A percentile compares a stretch with the other conserved stretches of the same genome.
Evolutionary conservation across 2,329 filamentous ascomycete species (phyloP).

Genomic region (Ascocoryne sarcoides): DNA sequence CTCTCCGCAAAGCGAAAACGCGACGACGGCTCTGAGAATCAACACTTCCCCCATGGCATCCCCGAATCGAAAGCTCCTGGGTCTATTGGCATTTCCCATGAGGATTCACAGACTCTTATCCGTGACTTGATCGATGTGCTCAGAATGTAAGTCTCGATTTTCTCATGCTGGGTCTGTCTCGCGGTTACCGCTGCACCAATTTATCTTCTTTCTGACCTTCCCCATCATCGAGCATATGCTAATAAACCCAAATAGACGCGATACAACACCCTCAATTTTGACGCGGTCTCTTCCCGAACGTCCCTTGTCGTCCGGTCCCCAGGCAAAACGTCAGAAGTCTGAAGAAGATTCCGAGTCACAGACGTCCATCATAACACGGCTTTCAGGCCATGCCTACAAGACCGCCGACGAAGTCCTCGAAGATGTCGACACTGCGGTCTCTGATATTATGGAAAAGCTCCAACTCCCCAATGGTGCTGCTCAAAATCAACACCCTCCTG

Average conservation of each 20-base stretch:
- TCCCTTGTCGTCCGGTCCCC: slow-evolving; percentile 40
- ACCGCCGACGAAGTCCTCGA: slow-evolving; percentile 57
- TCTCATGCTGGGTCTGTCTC: slow-evolving; percentile 4
- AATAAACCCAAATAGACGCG: slow-evolving; percentile 38
- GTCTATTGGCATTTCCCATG: slow-evolving; percentile 14
- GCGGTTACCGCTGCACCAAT: no score
- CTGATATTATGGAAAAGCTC: slow-evolving; percentile 41
- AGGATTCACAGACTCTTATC: slow-evolving; percentile 31
- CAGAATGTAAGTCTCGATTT: slow-evolving; percentile 31
- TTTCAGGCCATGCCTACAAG: slow-evolving; percentile 41
- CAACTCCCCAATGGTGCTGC: slow-evolving; percentile 29
- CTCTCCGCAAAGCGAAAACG: slow-evolving; percentile 49
- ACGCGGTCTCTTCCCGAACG: slow-evolving; percentile 42
- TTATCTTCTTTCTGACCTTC: no score
- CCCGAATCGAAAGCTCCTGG: slow-evolving; percentile 14
- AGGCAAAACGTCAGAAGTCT: slow-evolving; percentile 52
- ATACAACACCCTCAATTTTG: slow-evolving; percentile 45
- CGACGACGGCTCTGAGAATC: slow-evolving; percentile 37
- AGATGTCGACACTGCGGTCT: slow-evolving; percentile 43
- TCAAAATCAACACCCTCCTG: slow-evolving; percentile 19
- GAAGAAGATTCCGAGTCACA: slow-evolving; percentile 28
- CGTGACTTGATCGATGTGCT: slow-evolving; percentile 36
- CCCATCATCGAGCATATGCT: slow-evolving; percentile 5
- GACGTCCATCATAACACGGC: slow-evolving; percentile 33
- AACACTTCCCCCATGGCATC: slow-evolving; percentile 21